Percentiles rank a stretch among this genome's conserved stretches.
Conservation (phyloP, 257 asterid species). For the Linaria vulgaris region DNA sequence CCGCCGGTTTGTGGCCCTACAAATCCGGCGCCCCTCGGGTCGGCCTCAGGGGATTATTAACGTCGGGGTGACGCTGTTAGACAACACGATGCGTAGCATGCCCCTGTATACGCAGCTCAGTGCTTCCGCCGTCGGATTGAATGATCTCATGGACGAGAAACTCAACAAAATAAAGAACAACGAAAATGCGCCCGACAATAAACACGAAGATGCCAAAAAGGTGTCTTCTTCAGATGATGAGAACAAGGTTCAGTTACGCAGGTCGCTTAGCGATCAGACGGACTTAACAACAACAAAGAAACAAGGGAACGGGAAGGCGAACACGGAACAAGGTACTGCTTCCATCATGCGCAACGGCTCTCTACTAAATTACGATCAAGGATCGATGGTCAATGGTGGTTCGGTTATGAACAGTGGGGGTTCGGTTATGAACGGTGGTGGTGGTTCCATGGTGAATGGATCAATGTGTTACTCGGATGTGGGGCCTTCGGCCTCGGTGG, state of each 20-base stretch:
- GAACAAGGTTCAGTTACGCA: conserved; percentile 22
- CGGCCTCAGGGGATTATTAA: conserved; percentile 73
- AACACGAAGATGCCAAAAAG: neutral
- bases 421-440: conserved; percentile 7
- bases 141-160: conserved; percentile 26
- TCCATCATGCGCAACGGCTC: conserved; percentile 30
- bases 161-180: neutral
- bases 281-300: conserved; percentile 21
- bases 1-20: conserved; percentile 57
- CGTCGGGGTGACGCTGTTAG: conserved; percentile 58
- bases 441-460: conserved; percentile 12
- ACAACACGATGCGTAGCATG: conserved; percentile 55
- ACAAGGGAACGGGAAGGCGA: conserved; percentile 20
- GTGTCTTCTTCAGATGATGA: neutral
- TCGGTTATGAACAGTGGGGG: conserved; percentile 23
- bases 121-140: conserved; percentile 34
- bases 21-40: conserved; percentile 66
- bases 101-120: conserved; percentile 40
- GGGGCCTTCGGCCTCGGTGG: conserved; percentile 55
- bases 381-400: conserved; percentile 6
- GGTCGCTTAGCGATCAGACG: conserved; percentile 45
- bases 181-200: neutral
- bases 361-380: conserved; percentile 11
- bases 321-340: conserved; percentile 5
- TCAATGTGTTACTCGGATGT: conserved; percentile 50